Conservation (phyloP, 495 filamentous ascomycete genomes). For the Pseudomonodictys pantanalensis region DNA sequence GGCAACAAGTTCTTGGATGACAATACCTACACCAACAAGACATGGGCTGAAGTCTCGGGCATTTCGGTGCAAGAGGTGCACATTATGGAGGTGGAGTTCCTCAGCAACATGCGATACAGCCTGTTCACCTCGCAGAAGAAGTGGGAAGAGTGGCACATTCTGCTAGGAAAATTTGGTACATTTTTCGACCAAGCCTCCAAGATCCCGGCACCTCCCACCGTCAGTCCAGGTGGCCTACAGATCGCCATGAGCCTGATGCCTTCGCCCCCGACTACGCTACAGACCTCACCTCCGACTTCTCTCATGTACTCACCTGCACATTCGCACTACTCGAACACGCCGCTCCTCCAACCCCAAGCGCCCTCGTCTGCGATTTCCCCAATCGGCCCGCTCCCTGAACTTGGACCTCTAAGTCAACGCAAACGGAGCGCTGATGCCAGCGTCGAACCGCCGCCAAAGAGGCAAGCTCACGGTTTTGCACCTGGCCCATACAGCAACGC, state of each 20-base stretch:
- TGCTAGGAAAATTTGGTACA: slow-evolving; percentile 70
- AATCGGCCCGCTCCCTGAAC: slow-evolving; percentile 49
- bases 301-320: slow-evolving; percentile 32
- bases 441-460: slow-evolving; percentile 67
- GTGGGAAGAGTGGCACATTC: slow-evolving; percentile 83
- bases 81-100: slow-evolving; percentile 98
- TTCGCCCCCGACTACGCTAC: slow-evolving; percentile 49
- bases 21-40: slow-evolving; percentile 99
- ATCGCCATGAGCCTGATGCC: slow-evolving; percentile 47
- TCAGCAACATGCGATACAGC: slow-evolving; percentile 97
- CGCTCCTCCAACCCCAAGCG: slow-evolving; percentile 44
- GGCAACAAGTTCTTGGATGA: slow-evolving; percentile 99
- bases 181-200: slow-evolving; percentile 69
- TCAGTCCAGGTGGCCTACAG: slow-evolving; percentile 37
- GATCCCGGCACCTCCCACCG: slow-evolving; percentile 2
- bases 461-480: slow-evolving; percentile 38
- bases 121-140: slow-evolving; percentile 76
- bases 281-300: slow-evolving; percentile 48
- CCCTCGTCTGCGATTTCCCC: slow-evolving; percentile 50
- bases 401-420: slow-evolving; percentile 47
- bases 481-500: slow-evolving; percentile 36
- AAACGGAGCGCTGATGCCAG: slow-evolving; percentile 73
- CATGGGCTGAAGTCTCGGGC: slow-evolving; percentile 96
- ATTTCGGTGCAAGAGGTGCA: slow-evolving; percentile 95
- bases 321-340: slow-evolving; percentile 36